phyloP scores from a whole-genome alignment of 192 early-diverging fungal species.

The Coemansia sp. region DNA sequence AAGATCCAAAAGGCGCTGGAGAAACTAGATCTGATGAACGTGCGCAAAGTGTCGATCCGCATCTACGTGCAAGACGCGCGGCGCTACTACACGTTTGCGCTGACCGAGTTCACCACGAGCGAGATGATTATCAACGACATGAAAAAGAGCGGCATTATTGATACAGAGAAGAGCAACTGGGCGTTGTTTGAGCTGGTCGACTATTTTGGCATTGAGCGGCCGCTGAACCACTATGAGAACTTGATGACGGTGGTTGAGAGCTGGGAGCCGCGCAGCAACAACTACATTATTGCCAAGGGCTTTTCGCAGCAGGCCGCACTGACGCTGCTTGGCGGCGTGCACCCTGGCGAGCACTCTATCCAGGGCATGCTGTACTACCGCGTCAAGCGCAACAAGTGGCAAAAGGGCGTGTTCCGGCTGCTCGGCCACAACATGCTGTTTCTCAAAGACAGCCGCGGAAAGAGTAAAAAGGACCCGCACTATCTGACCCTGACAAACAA shows the following conservation, averaged over 20 bases:
- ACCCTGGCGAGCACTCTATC: slow-evolving; percentile 44
- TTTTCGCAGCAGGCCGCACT: slow-evolving; percentile 49
- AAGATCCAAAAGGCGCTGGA: slow-evolving; percentile 52
- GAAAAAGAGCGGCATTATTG: slow-evolving; percentile 60
- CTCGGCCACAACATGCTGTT: slow-evolving; percentile 38
- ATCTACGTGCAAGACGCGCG: slow-evolving; percentile 83
- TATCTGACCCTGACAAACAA: slow-evolving; percentile 63
- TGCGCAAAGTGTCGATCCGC: slow-evolving; percentile 65
- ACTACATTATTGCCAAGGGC: slow-evolving; percentile 78
- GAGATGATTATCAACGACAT: slow-evolving; percentile 72
- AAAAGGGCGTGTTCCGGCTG: slow-evolving; percentile 70
- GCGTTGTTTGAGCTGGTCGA: slow-evolving; percentile 90
- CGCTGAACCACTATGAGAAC: slow-evolving; percentile 87
- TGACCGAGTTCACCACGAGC: slow-evolving; percentile 73
- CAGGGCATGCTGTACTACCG: slow-evolving; percentile 75
- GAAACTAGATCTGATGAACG: slow-evolving; percentile 39
- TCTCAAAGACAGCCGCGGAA: slow-evolving; percentile 35
- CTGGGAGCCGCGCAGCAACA: slow-evolving; percentile 76
- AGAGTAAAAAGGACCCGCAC: slow-evolving; percentile 38
- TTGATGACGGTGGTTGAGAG: slow-evolving; percentile 76
- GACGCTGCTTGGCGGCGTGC: slow-evolving; percentile 29
- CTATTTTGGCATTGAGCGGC: slow-evolving; percentile 85
- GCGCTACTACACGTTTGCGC: slow-evolving; percentile 74
- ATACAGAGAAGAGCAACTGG: slow-evolving; percentile 60
- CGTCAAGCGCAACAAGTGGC: slow-evolving; percentile 83